Conservation (phyloP, 352 stramenopile genomes). For the Pythium biforme region DNA sequence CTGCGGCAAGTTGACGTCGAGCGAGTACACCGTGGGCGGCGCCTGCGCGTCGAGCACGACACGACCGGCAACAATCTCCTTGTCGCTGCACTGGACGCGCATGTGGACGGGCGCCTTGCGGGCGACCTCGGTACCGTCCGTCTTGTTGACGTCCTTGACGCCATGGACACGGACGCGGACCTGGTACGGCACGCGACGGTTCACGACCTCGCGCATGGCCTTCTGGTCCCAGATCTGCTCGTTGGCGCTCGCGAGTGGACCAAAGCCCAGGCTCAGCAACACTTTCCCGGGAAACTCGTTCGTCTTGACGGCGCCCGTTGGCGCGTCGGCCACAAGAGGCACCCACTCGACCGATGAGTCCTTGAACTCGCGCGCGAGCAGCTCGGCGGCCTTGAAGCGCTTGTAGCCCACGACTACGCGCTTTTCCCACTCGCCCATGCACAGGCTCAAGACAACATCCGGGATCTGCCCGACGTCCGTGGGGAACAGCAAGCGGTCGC, state of each 20-base stretch:
- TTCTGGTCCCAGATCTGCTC: constrained; percentile 55
- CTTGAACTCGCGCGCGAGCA: constrained; percentile 49
- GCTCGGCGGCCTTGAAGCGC: constrained; percentile 59
- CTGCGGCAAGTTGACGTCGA: constrained; percentile 69
- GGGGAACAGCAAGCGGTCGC: constrained; percentile 63
- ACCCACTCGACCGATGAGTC: constrained; percentile 50
- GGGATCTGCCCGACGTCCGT: constrained; percentile 61
- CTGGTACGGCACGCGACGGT: constrained; percentile 65
- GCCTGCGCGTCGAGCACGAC: constrained; percentile 34
- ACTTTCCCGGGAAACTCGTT: constrained; percentile 72
- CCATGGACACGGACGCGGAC: constrained; percentile 72
- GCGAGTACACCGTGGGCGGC: constrained; percentile 52
- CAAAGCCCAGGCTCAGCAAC: constrained; percentile 71
- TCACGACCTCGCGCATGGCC: constrained; percentile 54
- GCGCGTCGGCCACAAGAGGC: constrained; percentile 55
- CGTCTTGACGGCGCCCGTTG: constrained; percentile 46
- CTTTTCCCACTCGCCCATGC: constrained; percentile 57
- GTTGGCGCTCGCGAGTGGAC: constrained; percentile 45
- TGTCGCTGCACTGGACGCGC: constrained; percentile 63
- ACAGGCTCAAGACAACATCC: constrained; percentile 82
- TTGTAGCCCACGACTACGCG: constrained; percentile 70
- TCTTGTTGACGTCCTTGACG: constrained; percentile 25
- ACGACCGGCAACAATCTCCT: constrained; percentile 34
- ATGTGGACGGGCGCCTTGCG: constrained; percentile 43
- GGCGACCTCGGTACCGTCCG: constrained; percentile 28